A percentile compares a stretch with the other conserved stretches of the same genome.
phyloP scores from a whole-genome alignment of 1,284 basidiomycete species.

The Volvariella surrecta region DNA sequence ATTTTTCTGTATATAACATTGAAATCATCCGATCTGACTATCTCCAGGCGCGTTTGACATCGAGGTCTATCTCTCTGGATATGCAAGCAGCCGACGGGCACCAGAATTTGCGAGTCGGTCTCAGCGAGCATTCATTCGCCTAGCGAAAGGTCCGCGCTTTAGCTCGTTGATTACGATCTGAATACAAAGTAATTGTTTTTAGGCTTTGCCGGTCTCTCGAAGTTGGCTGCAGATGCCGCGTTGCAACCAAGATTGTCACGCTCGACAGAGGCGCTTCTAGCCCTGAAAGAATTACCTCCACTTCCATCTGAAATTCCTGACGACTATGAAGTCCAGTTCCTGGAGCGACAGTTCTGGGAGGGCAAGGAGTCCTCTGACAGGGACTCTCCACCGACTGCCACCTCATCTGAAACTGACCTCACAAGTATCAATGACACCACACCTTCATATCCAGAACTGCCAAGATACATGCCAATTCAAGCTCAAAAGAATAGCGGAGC shows the following conservation, averaged over 20 bases:
- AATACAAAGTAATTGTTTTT: neutral
- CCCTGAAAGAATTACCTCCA: conserved; percentile 41
- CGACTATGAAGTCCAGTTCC: conserved; percentile 42
- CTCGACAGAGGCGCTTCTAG: conserved; percentile 41
- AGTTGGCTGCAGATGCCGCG: conserved; percentile 24
- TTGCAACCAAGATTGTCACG: conserved; percentile 22
- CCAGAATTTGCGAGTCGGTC: conserved; percentile 61
- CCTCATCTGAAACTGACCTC: conserved; percentile 13
- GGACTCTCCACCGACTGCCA: conserved; percentile 13
- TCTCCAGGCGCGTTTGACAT: conserved; percentile 50
- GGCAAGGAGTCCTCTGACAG: conserved; percentile 17
- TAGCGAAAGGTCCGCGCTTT: conserved; percentile 61
- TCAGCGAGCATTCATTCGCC: conserved; percentile 64
- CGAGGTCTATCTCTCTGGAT: conserved; percentile 70
- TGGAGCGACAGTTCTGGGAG: conserved; percentile 38
- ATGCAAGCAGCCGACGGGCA: conserved; percentile 53
- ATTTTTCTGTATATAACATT: neutral
- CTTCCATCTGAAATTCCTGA: conserved; percentile 51
- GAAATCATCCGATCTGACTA: conserved; percentile 3
- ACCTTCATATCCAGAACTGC: neutral
- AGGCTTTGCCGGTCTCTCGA: conserved; percentile 63
- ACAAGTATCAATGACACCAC: conserved; percentile 11
- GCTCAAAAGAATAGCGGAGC: conserved; percentile 5
- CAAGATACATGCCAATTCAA: conserved; percentile 7
- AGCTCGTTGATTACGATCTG: neutral